phyloP scores from a whole-genome alignment of 257 asterid genomes.

The Scutellaria barbata region DNA sequence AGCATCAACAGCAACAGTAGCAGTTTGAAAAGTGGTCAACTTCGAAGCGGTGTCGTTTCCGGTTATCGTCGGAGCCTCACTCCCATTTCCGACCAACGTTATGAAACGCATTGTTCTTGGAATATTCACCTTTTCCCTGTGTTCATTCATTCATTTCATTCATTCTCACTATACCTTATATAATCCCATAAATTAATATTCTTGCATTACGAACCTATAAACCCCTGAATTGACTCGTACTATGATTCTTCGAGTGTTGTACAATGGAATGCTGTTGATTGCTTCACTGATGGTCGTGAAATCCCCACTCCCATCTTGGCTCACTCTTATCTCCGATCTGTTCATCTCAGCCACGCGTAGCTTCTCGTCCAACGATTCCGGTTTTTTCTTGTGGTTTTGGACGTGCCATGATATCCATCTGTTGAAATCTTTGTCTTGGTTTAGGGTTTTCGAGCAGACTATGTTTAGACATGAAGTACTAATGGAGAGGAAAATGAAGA shows the following conservation, averaged over 20 bases:
- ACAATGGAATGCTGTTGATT: slow-evolving; percentile 46
- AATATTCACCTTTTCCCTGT: slow-evolving; percentile 59
- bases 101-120: slow-evolving; percentile 51
- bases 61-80: slow-evolving; percentile 53
- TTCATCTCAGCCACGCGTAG: slow-evolving; percentile 52
- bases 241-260: slow-evolving; percentile 50
- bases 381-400: slow-evolving; percentile 34
- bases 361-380: slow-evolving; percentile 8
- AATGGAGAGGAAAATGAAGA: slow-evolving; percentile 33
- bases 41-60: slow-evolving; percentile 60
- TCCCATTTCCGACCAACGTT: slow-evolving; percentile 48
- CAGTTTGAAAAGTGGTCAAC: slow-evolving; percentile 55
- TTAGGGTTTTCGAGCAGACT: slow-evolving; percentile 25
- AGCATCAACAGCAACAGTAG: slow-evolving; percentile 56
- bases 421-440: slow-evolving; percentile 22
- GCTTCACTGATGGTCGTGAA: slow-evolving; percentile 58
- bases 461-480: slow-evolving; percentile 16
- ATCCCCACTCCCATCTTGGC: slow-evolving; percentile 56
- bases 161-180: background rate
- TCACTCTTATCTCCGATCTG: slow-evolving; percentile 42
- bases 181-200: background rate
- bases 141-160: background rate
- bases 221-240: slow-evolving; percentile 52
- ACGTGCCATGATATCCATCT: slow-evolving; percentile 53
- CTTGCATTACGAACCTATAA: slow-evolving; percentile 47